Evolutionary conservation across 2,329 filamentous ascomycete genomes (phyloP).

Genomic region (Aureobasidium melanogenum): DNA sequence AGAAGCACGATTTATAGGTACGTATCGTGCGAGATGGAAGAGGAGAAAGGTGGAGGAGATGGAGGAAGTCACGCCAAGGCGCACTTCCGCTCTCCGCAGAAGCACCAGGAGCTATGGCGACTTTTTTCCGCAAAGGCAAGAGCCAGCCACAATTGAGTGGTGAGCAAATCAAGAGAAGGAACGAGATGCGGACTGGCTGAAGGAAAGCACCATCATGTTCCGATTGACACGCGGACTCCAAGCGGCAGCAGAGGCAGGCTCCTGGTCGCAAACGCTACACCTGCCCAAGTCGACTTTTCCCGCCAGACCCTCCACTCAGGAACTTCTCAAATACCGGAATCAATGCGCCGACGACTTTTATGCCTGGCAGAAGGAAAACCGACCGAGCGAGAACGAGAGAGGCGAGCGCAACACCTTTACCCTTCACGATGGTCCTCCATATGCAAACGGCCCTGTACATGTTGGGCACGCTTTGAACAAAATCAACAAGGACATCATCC

Average conservation of each 20-base stretch:
- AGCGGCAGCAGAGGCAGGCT: conserved; percentile 10
- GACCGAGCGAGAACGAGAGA: conserved; percentile 30
- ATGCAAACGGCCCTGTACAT: conserved; percentile 87
- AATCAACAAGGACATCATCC: conserved; percentile 88
- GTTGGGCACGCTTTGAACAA: conserved; percentile 96
- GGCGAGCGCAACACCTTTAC: conserved; percentile 54
- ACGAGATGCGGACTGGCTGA: conserved; percentile 1
- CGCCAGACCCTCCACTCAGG: conserved; percentile 31
- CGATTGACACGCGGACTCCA: conserved; percentile 11
- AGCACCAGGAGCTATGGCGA: neutral
- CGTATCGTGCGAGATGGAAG: neutral
- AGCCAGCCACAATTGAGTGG: neutral
- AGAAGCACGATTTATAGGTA: neutral
- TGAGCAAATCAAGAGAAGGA: conserved; percentile 3
- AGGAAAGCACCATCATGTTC: neutral
- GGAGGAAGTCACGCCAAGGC: neutral
- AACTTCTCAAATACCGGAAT: conserved; percentile 54
- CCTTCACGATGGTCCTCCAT: conserved; percentile 91
- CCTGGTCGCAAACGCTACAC: conserved; percentile 38
- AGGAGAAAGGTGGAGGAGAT: neutral
- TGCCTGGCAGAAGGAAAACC: conserved; percentile 62
- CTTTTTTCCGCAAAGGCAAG: neutral
- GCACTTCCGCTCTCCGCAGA: neutral
- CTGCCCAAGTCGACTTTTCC: conserved; percentile 42
- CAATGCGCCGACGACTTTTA: conserved; percentile 84